Base-by-base conservation (phyloP, 1,139 yeast species). In the Scheffersomyces stambukii region DNA sequence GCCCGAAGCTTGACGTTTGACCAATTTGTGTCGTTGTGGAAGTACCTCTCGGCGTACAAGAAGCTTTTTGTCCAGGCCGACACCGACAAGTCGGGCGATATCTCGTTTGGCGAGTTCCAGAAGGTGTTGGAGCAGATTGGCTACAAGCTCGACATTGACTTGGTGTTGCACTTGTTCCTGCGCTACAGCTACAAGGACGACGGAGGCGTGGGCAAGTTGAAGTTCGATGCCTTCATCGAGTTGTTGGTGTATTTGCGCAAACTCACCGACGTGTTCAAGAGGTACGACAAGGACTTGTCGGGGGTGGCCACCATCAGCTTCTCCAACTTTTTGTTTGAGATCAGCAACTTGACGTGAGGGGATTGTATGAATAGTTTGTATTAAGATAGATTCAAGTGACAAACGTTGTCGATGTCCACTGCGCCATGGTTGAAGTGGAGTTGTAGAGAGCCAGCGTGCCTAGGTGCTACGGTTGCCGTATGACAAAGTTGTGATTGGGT, bases 151-250 rank as follows among this genome's bases (percentile, higher is more conserved):
- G 75, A 80, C 32, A 70, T 75, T 19, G 79, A 75, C 43, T 69
- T 79, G 41, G 80, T 78, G 11, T 62, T 75, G 32, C 77, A 73
- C 48, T 58, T 81, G 32, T 81, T 80, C 47, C 75, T 66, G 38
- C 72, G 70, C 36, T 81, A 79, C 47, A 70, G 81, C 21, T 47
- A 53, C 35, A 61, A 60, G 54, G 67, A 45, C 42, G 48, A 46
- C 24, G 37, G 52, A 5, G 42, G 58, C 0, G 60, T 72, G 40
- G 79, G 78, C 13, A 79, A 74, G 40, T 64, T 85, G 52, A 78
- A 82, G 38, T 86, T 85, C 52, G 95, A 86, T 54, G 71, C 78
- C 51, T 85, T 85, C 54, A 88, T 85, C 24, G 95, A 85, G 49
- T 69, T 84, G 32, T 68, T 86, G 42, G 83, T 84, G 19, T 81